Evolutionary conservation across 306 rosid genomes (phyloP), one percentile per base, ranked within the genome.

Genomic region (Vigna reflexopilosa): DNA sequence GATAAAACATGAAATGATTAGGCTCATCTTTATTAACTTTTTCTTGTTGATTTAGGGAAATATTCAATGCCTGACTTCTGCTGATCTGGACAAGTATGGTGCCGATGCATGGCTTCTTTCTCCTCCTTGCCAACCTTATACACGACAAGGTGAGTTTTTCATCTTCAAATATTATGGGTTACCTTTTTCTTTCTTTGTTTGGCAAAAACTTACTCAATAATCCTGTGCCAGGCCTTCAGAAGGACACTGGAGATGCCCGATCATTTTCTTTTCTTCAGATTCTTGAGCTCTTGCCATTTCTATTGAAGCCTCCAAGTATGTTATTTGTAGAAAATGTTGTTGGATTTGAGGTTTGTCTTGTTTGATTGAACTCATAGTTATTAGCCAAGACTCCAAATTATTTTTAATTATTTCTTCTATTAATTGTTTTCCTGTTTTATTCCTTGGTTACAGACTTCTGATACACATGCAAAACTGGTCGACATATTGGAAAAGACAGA

Each of bases 111-210:
- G 99, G 98, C 97, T 95, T 83, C 96, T 93, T 81, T 95, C 99
- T 70, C 98, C 98, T 83, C 99, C 99, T 45, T 95, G 99, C 85
- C 99, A 95, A 84, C 99, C 99, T 24, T 93, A 95, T 84, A 93
- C 99, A 8, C 84, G 99, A 84, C 99, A 95, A 87, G 97, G 99
- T 89, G 77, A 77, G 10, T 34, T 32, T 79, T 61, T 56, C 44
- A 65, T 80, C 44, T 69, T 80, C 58, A 68, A 42, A 7, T 83
- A 40, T 20, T 61, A 30, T n/a, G 45, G 72, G 24, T 70, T 22
- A 51, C 4, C 66, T 28, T 82, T 68, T 45, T 1, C 4, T 4
- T n/a, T 36, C 16, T 74, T 75, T 59, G 17, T 62, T 56, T 80
- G 62, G 74, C n/a, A 54, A 50, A 66, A 82, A 55, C 15, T 81